Percentiles rank a stretch among this genome's conserved stretches.
phyloP scores from a whole-genome alignment of 768 basidiomycete species.

The Clavulina sp. region DNA sequence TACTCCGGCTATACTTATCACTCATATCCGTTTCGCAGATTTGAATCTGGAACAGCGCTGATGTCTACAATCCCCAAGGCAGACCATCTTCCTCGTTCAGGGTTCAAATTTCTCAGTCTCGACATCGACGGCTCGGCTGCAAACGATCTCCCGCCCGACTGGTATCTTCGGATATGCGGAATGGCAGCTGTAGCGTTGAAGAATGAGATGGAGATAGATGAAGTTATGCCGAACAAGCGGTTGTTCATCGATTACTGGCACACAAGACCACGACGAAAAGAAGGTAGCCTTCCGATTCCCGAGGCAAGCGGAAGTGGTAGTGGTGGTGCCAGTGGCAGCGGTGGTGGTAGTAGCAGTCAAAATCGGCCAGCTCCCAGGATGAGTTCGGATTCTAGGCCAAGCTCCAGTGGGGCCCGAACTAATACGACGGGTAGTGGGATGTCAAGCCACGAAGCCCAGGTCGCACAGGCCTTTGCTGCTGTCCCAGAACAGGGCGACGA shows the following conservation, averaged over 20 bases:
- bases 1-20: neutral
- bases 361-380: no score
- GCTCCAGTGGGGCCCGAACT: no score
- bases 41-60: slow-evolving; percentile 66
- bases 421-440: no score
- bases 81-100: slow-evolving; percentile 31
- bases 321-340: neutral
- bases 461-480: no score
- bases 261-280: slow-evolving; percentile 28
- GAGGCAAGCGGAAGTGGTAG: neutral
- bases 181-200: slow-evolving; percentile 52
- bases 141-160: slow-evolving; percentile 59
- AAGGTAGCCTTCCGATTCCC: neutral
- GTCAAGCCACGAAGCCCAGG: no score
- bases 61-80: slow-evolving; percentile 52
- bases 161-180: slow-evolving; percentile 70
- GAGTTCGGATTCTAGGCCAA: no score
- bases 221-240: slow-evolving; percentile 46
- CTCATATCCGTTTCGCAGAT: slow-evolving; percentile 15
- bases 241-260: slow-evolving; percentile 64
- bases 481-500: no score
- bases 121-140: slow-evolving; percentile 63
- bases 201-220: slow-evolving; percentile 37
- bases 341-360: neutral
- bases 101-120: slow-evolving; percentile 30